A percentile compares a stretch with the other conserved stretches of the same genome.
phyloP scores from a whole-genome alignment of 1,284 basidiomycete species.

The Filobasidium uniguttulatum region DNA sequence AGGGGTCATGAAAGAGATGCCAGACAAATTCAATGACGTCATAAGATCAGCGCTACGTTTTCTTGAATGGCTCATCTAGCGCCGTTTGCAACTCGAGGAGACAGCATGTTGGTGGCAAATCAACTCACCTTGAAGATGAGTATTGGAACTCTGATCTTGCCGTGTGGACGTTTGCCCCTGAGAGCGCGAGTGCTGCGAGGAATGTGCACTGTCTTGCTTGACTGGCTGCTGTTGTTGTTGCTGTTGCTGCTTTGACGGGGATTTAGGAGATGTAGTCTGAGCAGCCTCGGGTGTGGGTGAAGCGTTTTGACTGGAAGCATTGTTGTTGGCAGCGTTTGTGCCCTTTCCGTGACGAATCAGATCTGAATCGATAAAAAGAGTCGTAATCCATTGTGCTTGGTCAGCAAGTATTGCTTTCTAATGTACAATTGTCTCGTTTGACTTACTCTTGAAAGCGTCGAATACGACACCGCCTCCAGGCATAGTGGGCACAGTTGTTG shows the following conservation, averaged over 20 bases:
- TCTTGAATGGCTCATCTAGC: too few species aligned
- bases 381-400: neutral
- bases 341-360: conserved; percentile 54
- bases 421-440: neutral
- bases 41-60: too few species aligned
- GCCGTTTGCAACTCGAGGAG: too few species aligned
- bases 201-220: neutral
- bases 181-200: neutral
- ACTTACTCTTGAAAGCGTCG: conserved; percentile 17
- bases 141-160: too few species aligned
- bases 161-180: too few species aligned
- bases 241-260: neutral
- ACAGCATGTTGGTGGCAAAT: too few species aligned
- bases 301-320: too few species aligned
- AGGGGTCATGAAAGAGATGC: too few species aligned
- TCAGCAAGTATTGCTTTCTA: too few species aligned
- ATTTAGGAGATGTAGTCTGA: conserved; percentile 1
- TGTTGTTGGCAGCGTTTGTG: too few species aligned
- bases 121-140: too few species aligned
- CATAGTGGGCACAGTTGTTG: conserved; percentile 6
- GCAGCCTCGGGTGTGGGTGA: conserved; percentile 41
- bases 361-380: conserved; percentile 32
- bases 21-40: too few species aligned
- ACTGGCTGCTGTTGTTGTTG: neutral
- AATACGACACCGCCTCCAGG: conserved; percentile 13